Evolutionary conservation across 148 eudicot genomes (phyloP).

Genomic region (Oxyria digyna): DNA sequence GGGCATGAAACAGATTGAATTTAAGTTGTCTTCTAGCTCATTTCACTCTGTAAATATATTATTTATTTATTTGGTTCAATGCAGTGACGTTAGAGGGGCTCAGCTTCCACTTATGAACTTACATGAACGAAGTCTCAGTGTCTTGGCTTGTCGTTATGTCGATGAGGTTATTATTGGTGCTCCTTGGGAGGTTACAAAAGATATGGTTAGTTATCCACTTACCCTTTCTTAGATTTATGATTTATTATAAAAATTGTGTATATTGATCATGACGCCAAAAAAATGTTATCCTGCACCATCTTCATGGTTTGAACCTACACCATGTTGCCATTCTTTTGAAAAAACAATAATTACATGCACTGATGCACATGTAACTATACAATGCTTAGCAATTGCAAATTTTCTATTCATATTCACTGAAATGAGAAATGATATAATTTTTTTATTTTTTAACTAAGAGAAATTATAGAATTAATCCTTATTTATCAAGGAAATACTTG

Average conservation of each 20-base stretch:
- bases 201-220: conserved; percentile 57
- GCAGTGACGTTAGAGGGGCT: conserved; percentile 72
- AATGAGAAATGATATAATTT: too few species aligned
- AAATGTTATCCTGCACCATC: neutral
- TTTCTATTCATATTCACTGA: neutral
- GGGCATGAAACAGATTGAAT: neutral
- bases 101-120: conserved; percentile 80
- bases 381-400: neutral
- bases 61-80: conserved; percentile 11
- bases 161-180: conserved; percentile 95
- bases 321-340: neutral
- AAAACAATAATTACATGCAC: neutral
- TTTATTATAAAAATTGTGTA: too few species aligned
- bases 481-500: neutral
- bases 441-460: too few species aligned
- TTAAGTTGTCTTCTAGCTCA: neutral
- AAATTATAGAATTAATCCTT: neutral
- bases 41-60: conserved; percentile 5
- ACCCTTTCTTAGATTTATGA: neutral
- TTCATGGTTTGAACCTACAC: neutral
- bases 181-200: conserved; percentile 74
- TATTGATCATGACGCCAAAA: neutral
- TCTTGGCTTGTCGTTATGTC: conserved; percentile 81
- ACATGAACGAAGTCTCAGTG: conserved; percentile 91
- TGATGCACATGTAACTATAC: neutral